Percentiles rank a stretch among this genome's conserved stretches.
phyloP scores from a whole-genome alignment of 116 monocot genomes.

The Trichopus zeylanicus region DNA sequence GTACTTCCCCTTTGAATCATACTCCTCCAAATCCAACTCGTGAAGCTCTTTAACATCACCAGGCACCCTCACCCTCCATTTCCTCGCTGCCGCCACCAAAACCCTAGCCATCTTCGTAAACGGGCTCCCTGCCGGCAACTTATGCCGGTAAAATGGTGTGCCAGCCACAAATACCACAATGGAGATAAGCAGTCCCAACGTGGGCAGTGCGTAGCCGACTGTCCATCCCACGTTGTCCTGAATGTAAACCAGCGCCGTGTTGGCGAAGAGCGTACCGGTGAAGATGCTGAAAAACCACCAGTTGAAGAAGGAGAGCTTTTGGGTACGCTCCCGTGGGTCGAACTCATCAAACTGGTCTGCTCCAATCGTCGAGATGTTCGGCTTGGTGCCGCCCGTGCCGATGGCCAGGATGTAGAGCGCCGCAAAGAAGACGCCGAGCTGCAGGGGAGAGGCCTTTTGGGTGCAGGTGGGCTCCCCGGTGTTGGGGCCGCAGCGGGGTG shows the following conservation, averaged over 20 bases:
- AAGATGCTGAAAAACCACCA: slow-evolving; percentile 17
- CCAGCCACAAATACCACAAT: slow-evolving; percentile 7
- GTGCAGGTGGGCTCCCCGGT: neutral
- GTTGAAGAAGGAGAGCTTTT: slow-evolving; percentile 19
- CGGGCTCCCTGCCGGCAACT: slow-evolving; percentile 4
- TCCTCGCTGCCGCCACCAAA: slow-evolving; percentile 11
- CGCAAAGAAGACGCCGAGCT: slow-evolving; percentile 7
- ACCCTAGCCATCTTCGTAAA: slow-evolving; percentile 8
- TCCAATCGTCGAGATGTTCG: slow-evolving; percentile 10
- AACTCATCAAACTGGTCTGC: slow-evolving; percentile 14
- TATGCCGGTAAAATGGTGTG: slow-evolving; percentile 12
- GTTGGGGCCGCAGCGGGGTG: neutral
- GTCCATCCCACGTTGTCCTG: slow-evolving; percentile 19
- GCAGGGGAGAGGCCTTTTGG: neutral
- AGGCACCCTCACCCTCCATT: neutral
- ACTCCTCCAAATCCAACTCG: slow-evolving; percentile 4
- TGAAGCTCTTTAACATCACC: neutral
- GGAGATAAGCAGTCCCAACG: slow-evolving; percentile 4
- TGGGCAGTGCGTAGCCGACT: slow-evolving; percentile 12
- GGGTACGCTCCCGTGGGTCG: slow-evolving; percentile 6
- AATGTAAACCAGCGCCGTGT: slow-evolving; percentile 7
- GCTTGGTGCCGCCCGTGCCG: slow-evolving; percentile 7
- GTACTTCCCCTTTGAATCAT: neutral
- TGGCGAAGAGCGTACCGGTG: slow-evolving; percentile 9
- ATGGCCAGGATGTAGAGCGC: slow-evolving; percentile 11